A percentile compares a stretch with the other conserved stretches of the same genome.
Conservation (phyloP, 2,329 filamentous ascomycete species). For the Rosellinia necatrix region DNA sequence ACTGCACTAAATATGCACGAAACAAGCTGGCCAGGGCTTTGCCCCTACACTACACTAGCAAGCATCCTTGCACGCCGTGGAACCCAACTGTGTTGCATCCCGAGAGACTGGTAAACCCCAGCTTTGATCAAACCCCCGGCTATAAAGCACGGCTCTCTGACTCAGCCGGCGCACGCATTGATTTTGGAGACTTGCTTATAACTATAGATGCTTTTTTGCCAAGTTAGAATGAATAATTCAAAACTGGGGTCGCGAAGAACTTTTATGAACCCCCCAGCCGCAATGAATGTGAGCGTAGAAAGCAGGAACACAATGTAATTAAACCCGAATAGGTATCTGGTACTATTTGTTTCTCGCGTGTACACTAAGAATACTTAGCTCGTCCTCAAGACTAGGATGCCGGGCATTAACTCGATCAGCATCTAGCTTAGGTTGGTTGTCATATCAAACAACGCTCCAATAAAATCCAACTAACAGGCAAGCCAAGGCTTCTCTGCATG, state of each 20-base stretch:
- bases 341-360: no score
- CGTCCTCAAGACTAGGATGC: background rate
- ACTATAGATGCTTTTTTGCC: no score
- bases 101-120: conserved; percentile 11
- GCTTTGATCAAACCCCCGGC: background rate
- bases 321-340: background rate
- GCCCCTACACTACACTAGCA: background rate
- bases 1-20: conserved; percentile 12
- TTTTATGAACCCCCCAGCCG: no score
- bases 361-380: no score
- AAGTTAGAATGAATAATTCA: no score
- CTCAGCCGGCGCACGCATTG: no score
- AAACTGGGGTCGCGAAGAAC: background rate
- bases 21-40: conserved; percentile 1
- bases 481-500: background rate
- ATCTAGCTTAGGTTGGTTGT: background rate
- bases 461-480: background rate
- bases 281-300: no score
- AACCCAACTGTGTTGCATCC: conserved; percentile 1
- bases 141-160: no score
- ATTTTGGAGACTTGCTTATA: no score
- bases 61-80: background rate
- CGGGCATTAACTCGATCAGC: background rate
- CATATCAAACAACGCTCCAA: background rate
- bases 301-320: background rate